phyloP scores from a whole-genome alignment of 1,139 yeast genomes.

The Chernovozyma sophiae-reginae region DNA sequence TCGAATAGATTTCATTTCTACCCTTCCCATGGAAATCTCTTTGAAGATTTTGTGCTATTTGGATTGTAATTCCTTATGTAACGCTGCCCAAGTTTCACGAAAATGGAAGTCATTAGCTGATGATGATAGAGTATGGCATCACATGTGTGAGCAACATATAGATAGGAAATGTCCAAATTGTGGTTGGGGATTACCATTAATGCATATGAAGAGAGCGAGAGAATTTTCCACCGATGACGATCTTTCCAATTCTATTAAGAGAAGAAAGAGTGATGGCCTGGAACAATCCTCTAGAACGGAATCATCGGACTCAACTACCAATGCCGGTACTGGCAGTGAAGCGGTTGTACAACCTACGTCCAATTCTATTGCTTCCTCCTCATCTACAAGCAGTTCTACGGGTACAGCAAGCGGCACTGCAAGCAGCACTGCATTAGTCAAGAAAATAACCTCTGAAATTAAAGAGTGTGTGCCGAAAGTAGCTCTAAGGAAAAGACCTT shows the following conservation, averaged over 20 bases:
- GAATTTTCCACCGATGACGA: conserved; percentile 34
- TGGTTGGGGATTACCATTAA: conserved; percentile 96
- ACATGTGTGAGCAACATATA: conserved; percentile 97
- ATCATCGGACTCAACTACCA: neutral
- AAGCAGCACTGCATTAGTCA: conserved; percentile 8
- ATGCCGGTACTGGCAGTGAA: neutral
- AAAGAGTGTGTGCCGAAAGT: conserved; percentile 3
- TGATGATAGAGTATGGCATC: conserved; percentile 96
- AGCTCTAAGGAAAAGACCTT: conserved; percentile 54
- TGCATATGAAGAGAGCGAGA: conserved; percentile 76
- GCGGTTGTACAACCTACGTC: neutral
- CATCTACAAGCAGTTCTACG: conserved; percentile 3
- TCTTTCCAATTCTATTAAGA: conserved; percentile 15
- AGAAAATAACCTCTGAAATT: neutral
- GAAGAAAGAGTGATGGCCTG: conserved; percentile 25
- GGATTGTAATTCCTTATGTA: conserved; percentile 87
- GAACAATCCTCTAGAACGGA: conserved; percentile 4
- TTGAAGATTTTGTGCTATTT: conserved; percentile 81
- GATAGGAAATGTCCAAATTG: conserved; percentile 96
- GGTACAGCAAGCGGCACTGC: conserved; percentile 5
- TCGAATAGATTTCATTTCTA: conserved; percentile 81
- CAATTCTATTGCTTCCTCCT: neutral
- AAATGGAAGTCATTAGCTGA: conserved; percentile 89
- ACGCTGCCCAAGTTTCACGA: conserved; percentile 87
- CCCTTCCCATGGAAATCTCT: conserved; percentile 81